Conservation (phyloP, 768 basidiomycete genomes). For the Hypholoma fasciculare region DNA sequence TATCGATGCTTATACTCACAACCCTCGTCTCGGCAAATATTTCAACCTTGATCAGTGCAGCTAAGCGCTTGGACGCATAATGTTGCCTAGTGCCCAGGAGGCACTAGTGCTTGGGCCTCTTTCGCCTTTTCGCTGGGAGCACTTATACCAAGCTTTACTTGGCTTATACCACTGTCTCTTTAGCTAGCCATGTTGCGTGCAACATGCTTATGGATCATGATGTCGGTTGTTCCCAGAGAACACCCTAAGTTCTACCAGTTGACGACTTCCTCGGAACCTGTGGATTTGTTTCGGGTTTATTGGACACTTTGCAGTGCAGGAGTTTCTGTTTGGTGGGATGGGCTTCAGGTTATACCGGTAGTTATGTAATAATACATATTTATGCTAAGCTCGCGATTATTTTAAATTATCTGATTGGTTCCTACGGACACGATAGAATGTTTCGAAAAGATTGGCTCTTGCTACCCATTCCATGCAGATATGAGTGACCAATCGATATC, state of each 20-base stretch:
- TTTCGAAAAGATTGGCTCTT: conserved; percentile 6
- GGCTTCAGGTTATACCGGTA: neutral
- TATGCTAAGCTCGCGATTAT: neutral
- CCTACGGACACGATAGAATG: neutral
- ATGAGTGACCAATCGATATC: conserved; percentile 37
- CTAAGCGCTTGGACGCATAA: neutral
- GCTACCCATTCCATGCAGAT: conserved; percentile 3
- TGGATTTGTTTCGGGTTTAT: neutral
- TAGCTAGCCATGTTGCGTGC: too few species aligned
- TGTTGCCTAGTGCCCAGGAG: neutral
- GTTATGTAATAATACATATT: neutral
- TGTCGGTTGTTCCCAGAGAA: too few species aligned
- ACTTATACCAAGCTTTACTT: neutral
- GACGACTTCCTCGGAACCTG: neutral
- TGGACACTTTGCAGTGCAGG: neutral
- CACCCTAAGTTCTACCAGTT: too few species aligned
- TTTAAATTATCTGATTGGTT: neutral
- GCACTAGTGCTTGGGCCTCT: neutral
- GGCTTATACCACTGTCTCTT: neutral
- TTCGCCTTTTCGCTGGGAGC: neutral
- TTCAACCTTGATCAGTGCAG: conserved; percentile 60
- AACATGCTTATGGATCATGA: too few species aligned
- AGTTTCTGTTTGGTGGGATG: too few species aligned
- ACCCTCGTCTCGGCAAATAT: conserved; percentile 56
- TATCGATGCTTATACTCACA: conserved; percentile 47